phyloP scores from a whole-genome alignment of 73 alveolate species.

The Paramecium bursaria region DNA sequence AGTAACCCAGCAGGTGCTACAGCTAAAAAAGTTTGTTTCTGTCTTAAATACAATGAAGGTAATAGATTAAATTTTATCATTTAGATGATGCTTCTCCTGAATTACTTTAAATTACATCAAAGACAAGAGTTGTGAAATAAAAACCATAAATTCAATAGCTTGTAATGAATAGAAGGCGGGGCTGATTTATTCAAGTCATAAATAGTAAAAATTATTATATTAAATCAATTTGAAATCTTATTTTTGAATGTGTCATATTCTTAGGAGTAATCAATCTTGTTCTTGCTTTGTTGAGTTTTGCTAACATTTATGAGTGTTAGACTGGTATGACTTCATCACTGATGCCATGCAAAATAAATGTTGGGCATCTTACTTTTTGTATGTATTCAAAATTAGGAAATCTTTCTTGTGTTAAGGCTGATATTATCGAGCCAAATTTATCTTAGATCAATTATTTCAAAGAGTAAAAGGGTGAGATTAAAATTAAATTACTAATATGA shows the following conservation, averaged over 20 bases:
- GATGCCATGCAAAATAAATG: conserved; percentile 75
- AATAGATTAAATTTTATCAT: not conserved
- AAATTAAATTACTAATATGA: conserved; percentile 75
- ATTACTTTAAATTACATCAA: conserved; percentile 42
- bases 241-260: conserved; percentile 18
- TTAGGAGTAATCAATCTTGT: conserved; percentile 12
- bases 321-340: conserved; percentile 79
- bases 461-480: conserved; percentile 89
- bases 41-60: conserved; percentile 47
- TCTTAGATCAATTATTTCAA: conserved; percentile 76
- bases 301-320: conserved; percentile 69
- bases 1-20: conserved; percentile 37
- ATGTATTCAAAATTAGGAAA: conserved; percentile 49
- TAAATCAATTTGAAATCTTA: not conserved
- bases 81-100: conserved; percentile 45
- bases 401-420: conserved; percentile 21
- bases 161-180: conserved; percentile 30
- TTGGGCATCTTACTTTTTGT: conserved; percentile 67
- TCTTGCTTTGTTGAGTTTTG: conserved; percentile 5
- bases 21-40: conserved; percentile 61
- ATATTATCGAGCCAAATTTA: conserved; percentile 15
- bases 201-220: not conserved
- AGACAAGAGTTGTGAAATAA: not conserved
- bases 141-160: not conserved
- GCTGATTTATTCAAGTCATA: conserved; percentile 18